These are phyloP conservation scores for Pulveroboletus sp. DNA, from an alignment of 768 basidiomycete species.

Conservation along the genomic window DNA sequence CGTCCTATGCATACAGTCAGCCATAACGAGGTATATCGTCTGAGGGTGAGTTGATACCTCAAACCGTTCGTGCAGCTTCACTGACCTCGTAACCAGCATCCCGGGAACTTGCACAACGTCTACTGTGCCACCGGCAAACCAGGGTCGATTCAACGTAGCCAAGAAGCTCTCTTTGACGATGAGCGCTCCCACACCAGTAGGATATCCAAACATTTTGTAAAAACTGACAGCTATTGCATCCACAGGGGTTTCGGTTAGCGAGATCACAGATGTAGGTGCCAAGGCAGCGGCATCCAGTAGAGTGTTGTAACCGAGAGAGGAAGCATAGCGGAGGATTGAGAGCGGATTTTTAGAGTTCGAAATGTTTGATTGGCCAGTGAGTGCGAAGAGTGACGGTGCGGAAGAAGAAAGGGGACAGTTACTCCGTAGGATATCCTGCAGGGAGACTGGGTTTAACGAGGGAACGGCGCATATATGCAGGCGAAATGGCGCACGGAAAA, in stretches of 20 bases:
- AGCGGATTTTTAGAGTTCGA: constrained; percentile 70
- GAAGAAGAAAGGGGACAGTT: constrained; percentile 39
- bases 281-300: constrained; percentile 82
- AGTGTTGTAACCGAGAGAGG: constrained; percentile 64
- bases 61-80: constrained; percentile 64
- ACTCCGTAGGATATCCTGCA: constrained; percentile 50
- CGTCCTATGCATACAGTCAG: constrained; percentile 49
- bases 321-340: constrained; percentile 58
- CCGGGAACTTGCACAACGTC: constrained; percentile 83
- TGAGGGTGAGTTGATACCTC: constrained; percentile 46
- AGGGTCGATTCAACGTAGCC: constrained; percentile 57
- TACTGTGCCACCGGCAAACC: constrained; percentile 83
- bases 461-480: constrained; percentile 19
- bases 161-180: constrained; percentile 70
- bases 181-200: constrained; percentile 79
- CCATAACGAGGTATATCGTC: not conserved
- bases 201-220: constrained; percentile 89
- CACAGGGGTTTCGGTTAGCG: constrained; percentile 59
- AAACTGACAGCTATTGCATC: constrained; percentile 83
- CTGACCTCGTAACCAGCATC: constrained; percentile 54
- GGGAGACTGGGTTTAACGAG: not conserved
- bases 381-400: constrained; percentile 58
- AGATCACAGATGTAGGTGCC: constrained; percentile 65
- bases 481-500: not conserved
- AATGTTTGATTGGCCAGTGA: constrained; percentile 81